phyloP scores from a whole-genome alignment of 805 yeast species.

The Candida maesae region DNA sequence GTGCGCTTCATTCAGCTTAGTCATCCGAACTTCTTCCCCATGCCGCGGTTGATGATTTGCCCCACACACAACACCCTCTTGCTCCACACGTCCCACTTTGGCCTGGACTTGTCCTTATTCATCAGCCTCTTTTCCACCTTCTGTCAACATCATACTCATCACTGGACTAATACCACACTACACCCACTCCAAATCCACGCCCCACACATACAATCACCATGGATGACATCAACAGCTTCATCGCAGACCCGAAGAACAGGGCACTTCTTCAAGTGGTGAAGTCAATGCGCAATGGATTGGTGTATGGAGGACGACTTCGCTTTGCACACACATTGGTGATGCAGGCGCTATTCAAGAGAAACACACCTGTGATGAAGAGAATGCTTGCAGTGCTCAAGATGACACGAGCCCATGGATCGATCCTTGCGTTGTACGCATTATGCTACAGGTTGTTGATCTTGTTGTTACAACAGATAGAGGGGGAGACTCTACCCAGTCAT shows the following conservation, averaged over 20 bases:
- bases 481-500: constrained; percentile 15
- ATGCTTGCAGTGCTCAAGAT: constrained; percentile 44
- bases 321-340: constrained; percentile 65
- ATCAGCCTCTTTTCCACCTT: too few relatives aligned
- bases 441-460: constrained; percentile 41
- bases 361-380: constrained; percentile 35
- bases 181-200: too few relatives aligned
- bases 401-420: constrained; percentile 51
- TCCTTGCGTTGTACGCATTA: constrained; percentile 53
- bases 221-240: constrained; percentile 22
- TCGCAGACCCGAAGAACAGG: constrained; percentile 33
- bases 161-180: too few relatives aligned
- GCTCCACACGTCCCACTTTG: too few relatives aligned
- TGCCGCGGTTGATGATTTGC: too few relatives aligned
- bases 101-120: too few relatives aligned
- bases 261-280: constrained; percentile 34
- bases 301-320: constrained; percentile 59
- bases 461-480: constrained; percentile 27
- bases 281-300: constrained; percentile 41
- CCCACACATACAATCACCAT: not conserved
- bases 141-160: too few relatives aligned
- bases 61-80: too few relatives aligned
- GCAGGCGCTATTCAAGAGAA: constrained; percentile 42
- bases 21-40: too few relatives aligned
- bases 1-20: too few relatives aligned